Percentiles rank a stretch among this genome's conserved stretches.
Conservation (phyloP, 139 green algal species). For the Trebouxia sp. region DNA sequence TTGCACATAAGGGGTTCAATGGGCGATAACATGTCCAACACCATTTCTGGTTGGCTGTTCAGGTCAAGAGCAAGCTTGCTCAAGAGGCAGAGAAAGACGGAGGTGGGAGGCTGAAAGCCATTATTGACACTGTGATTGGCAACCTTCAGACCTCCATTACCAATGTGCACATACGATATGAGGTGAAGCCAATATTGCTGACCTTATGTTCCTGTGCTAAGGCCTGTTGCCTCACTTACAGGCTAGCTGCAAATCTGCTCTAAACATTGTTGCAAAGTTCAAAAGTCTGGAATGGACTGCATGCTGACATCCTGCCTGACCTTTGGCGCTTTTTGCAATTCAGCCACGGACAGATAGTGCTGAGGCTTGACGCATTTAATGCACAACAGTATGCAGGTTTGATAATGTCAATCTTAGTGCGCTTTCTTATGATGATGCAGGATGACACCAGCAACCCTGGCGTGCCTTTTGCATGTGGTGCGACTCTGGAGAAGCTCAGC, state of each 20-base stretch:
- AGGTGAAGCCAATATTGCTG: conserved; percentile 34
- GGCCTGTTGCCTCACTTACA: too few species aligned
- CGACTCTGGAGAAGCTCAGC: conserved; percentile 78
- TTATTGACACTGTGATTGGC: conserved; percentile 83
- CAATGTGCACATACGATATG: conserved; percentile 93
- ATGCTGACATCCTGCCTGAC: too few species aligned
- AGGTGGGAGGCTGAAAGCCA: conserved; percentile 46
- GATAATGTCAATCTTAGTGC: neutral
- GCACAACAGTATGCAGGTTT: too few species aligned
- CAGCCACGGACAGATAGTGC: too few species aligned
- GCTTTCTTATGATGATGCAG: conserved; percentile 7
- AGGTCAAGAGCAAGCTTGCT: conserved; percentile 20
- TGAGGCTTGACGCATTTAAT: too few species aligned
- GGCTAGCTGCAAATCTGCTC: neutral
- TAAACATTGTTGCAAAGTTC: too few species aligned
- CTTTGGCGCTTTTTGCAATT: too few species aligned
- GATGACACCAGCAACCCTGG: conserved; percentile 54
- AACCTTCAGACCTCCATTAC: conserved; percentile 88
- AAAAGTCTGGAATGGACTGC: too few species aligned
- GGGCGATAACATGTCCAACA: too few species aligned
- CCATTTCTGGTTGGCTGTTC: neutral
- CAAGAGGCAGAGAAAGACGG: conserved; percentile 34
- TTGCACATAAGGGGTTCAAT: too few species aligned
- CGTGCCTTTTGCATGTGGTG: conserved; percentile 68
- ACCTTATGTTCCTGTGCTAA: neutral